Evolutionary conservation across 2,329 filamentous ascomycete species (phyloP).

Genomic region (Fusarium sp.): DNA sequence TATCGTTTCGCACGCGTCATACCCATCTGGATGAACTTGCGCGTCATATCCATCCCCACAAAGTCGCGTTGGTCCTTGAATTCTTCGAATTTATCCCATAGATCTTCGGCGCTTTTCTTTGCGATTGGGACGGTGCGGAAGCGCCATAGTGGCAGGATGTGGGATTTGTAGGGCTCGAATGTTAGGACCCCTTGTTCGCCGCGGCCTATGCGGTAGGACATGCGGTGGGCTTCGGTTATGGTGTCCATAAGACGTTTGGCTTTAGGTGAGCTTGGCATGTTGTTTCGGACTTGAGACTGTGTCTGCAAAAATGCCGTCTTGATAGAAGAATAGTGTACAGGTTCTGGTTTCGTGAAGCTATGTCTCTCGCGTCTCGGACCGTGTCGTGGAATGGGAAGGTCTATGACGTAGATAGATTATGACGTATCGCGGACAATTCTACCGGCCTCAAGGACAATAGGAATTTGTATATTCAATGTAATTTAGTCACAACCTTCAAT

Average conservation of each 20-base stretch:
- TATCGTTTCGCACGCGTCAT: conserved; percentile 71
- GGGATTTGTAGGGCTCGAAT: conserved; percentile 72
- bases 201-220: conserved; percentile 65
- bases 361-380: rapidly evolving
- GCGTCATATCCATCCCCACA: conserved; percentile 72
- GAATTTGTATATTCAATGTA: not conserved
- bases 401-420: not conserved
- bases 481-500: too few species aligned
- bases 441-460: too few species aligned
- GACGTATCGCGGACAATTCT: not conserved
- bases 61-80: conserved; percentile 66
- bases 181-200: conserved; percentile 71
- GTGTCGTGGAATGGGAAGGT: not conserved
- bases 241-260: conserved; percentile 10
- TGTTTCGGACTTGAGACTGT: too few species aligned
- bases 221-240: conserved; percentile 25
- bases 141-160: conserved; percentile 68
- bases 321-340: rapidly evolving
- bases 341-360: too few species aligned
- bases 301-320: rapidly evolving
- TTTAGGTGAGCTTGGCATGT: not conserved
- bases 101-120: conserved; percentile 57
- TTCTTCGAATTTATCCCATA: conserved; percentile 62
- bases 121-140: conserved; percentile 54
- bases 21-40: conserved; percentile 74